phyloP scores from a whole-genome alignment of 805 yeast species.

The Kodamaea sagamina region DNA sequence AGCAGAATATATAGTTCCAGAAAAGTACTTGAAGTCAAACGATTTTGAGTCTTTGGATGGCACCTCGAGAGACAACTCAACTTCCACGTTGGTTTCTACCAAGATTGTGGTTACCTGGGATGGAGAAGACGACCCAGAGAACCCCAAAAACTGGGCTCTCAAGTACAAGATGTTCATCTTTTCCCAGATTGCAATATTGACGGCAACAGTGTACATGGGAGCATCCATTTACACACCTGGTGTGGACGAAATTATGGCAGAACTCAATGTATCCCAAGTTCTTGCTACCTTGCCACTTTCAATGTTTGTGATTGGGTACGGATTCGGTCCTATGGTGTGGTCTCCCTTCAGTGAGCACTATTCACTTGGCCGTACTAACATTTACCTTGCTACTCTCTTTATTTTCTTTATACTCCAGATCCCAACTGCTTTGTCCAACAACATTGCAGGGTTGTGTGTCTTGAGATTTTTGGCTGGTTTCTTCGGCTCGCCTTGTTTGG shows the following conservation, averaged over 20 bases:
- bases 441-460: slow-evolving; percentile 52
- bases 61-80: too few species aligned
- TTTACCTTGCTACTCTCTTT: slow-evolving; percentile 49
- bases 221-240: slow-evolving; percentile 60
- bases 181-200: slow-evolving; percentile 43
- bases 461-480: slow-evolving; percentile 56
- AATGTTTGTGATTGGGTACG: slow-evolving; percentile 60
- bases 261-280: slow-evolving; percentile 46
- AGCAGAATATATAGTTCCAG: slow-evolving; percentile 33
- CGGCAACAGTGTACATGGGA: slow-evolving; percentile 57
- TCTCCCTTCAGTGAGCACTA: slow-evolving; percentile 62
- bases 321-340: slow-evolving; percentile 58
- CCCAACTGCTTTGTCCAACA: slow-evolving; percentile 53
- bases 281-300: slow-evolving; percentile 54
- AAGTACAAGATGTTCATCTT: slow-evolving; percentile 41
- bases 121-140: slow-evolving; percentile 52
- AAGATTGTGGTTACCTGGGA: slow-evolving; percentile 32
- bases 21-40: slow-evolving; percentile 23
- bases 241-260: slow-evolving; percentile 41
- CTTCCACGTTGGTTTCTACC: too few species aligned
- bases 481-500: slow-evolving; percentile 48
- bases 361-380: slow-evolving; percentile 51
- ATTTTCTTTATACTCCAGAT: slow-evolving; percentile 54
- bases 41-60: too few species aligned
- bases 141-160: slow-evolving; percentile 61